Evolutionary conservation across 495 filamentous ascomycete species (phyloP).

Genomic region (Arthonia radiata): DNA sequence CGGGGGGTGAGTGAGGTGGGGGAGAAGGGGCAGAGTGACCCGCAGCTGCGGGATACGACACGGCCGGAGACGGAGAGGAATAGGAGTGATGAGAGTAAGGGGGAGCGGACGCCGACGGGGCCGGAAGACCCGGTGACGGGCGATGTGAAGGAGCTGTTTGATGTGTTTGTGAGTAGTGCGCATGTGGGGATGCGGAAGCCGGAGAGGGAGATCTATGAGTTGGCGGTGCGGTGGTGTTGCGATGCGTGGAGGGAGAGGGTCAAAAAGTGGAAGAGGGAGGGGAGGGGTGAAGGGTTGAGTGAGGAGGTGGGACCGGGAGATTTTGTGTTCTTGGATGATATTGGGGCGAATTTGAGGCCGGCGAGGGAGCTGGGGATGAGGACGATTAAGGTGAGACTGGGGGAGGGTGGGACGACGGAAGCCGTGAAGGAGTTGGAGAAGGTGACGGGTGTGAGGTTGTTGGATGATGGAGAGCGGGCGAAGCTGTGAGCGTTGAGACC

Average conservation of each 20-base stretch:
- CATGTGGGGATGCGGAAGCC: slow-evolving; percentile 81
- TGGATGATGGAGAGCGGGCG: slow-evolving; percentile 22
- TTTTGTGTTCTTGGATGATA: slow-evolving; percentile 82
- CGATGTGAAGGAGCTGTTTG: slow-evolving; percentile 7
- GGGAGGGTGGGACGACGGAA: slow-evolving; percentile 47
- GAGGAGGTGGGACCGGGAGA: slow-evolving; percentile 33
- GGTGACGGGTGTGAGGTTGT: slow-evolving; percentile 27
- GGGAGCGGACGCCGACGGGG: slow-evolving; percentile 18
- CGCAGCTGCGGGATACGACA: slow-evolving; percentile 2
- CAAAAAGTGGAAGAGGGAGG: slow-evolving; percentile 13
- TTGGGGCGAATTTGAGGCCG: slow-evolving; percentile 73
- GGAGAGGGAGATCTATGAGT: slow-evolving; percentile 52
- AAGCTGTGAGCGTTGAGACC: too few relatives aligned
- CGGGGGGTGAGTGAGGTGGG: slow-evolving; percentile 4
- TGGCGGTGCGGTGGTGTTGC: slow-evolving; percentile 39
- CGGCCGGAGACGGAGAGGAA: slow-evolving; percentile 5
- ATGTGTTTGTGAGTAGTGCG: slow-evolving; percentile 37
- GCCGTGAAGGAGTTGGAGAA: slow-evolving; percentile 46
- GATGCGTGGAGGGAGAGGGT: slow-evolving; percentile 28
- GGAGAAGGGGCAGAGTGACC: slow-evolving; percentile 3
- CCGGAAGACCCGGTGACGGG: slow-evolving; percentile 2
- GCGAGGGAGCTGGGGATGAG: slow-evolving; percentile 50
- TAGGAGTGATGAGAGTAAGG: slow-evolving; percentile 21
- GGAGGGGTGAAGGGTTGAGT: slow-evolving; percentile 20
- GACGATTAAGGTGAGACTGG: slow-evolving; percentile 65